These are phyloP conservation scores for Senecio squalidus DNA, from an alignment of 140 eudicot species.

Conservation along the genomic window DNA sequence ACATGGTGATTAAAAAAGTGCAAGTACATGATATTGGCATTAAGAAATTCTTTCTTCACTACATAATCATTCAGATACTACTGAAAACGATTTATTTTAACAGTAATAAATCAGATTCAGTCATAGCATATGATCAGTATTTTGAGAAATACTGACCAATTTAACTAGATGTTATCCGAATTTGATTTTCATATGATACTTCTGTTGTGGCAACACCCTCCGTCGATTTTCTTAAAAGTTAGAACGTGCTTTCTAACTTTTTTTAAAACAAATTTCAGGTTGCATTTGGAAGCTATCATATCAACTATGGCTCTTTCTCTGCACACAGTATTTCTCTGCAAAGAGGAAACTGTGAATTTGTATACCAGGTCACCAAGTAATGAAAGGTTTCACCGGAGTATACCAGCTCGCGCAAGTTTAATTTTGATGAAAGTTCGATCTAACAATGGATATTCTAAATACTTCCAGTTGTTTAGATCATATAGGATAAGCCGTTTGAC, in stretches of 20 bases:
- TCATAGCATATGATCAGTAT: too few relatives aligned
- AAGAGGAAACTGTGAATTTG: slow-evolving; percentile 36
- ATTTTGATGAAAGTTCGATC: slow-evolving; percentile 37
- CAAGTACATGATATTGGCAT: too few relatives aligned
- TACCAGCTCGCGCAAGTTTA: slow-evolving; percentile 23
- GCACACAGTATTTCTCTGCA: slow-evolving; percentile 46
- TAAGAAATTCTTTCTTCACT: too few relatives aligned
- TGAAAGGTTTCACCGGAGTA: slow-evolving; percentile 32
- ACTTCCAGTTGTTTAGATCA: slow-evolving; percentile 36
- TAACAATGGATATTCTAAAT: slow-evolving; percentile 20
- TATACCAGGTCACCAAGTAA: slow-evolving; percentile 20
- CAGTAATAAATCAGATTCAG: background rate
- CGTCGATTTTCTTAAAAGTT: background rate
- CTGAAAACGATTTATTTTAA: background rate
- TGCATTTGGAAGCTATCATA: slow-evolving; percentile 20
- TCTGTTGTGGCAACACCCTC: background rate
- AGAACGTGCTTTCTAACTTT: slow-evolving; percentile 14
- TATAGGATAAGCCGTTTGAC: slow-evolving; percentile 20
- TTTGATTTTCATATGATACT: background rate
- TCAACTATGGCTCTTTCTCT: slow-evolving; percentile 53
- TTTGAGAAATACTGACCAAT: background rate
- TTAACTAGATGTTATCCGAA: background rate
- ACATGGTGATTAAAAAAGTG: too few relatives aligned
- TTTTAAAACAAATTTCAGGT: slow-evolving; percentile 19
- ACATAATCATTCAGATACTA: too few relatives aligned